phyloP scores from a whole-genome alignment of 2,329 filamentous ascomycete species.

The Penicillium sp. region DNA sequence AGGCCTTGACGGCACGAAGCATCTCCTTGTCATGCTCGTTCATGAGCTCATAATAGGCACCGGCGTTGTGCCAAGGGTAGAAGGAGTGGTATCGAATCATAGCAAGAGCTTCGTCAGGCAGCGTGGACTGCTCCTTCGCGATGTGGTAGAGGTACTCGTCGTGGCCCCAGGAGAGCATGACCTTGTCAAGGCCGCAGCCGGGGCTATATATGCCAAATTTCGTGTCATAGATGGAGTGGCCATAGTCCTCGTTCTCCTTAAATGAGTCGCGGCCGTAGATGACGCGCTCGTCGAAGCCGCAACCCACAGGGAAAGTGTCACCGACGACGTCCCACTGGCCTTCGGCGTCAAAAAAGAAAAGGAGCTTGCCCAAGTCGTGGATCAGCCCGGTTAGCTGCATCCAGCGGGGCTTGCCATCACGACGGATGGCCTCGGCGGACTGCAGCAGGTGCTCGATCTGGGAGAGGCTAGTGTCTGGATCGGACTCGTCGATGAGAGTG shows the following conservation, averaged over 20 bases:
- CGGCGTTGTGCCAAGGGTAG: constrained; percentile 85
- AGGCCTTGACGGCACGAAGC: constrained; percentile 76
- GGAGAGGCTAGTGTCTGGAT: constrained; percentile 81
- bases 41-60: constrained; percentile 81
- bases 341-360: constrained; percentile 63
- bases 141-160: constrained; percentile 66
- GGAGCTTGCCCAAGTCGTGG: constrained; percentile 47
- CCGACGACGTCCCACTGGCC: constrained; percentile 94
- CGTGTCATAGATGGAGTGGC: constrained; percentile 69
- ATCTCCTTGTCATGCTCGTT: constrained; percentile 75
- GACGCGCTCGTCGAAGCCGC: constrained; percentile 63
- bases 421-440: constrained; percentile 82
- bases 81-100: constrained; percentile 95
- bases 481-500: constrained; percentile 84
- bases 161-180: constrained; percentile 83
- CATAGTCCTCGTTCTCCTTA: constrained; percentile 69
- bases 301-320: constrained; percentile 49
- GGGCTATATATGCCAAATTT: constrained; percentile 75
- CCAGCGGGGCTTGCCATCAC: constrained; percentile 58
- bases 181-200: constrained; percentile 78
- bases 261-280: constrained; percentile 77
- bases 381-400: constrained; percentile 51
- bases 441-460: constrained; percentile 91
- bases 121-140: constrained; percentile 73
- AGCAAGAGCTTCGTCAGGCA: constrained; percentile 78